Evolutionary conservation across 163 green algal genomes (phyloP).

Genomic region (Scenedesmus sp.): DNA sequence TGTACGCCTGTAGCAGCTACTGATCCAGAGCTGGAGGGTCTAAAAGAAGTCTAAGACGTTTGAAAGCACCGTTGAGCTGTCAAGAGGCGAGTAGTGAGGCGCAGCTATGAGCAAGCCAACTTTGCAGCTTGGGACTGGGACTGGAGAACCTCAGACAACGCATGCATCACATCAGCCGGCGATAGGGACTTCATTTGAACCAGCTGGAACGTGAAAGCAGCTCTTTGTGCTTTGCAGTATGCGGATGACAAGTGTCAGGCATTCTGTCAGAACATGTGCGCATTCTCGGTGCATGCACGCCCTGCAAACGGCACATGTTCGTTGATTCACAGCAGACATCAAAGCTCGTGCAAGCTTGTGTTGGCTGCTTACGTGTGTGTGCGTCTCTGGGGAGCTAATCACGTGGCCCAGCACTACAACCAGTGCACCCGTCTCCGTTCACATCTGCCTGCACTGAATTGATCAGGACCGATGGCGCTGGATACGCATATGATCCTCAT

Average conservation of each 20-base stretch:
- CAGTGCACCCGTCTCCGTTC: not conserved
- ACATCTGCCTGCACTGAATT: not conserved
- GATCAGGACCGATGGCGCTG: not conserved
- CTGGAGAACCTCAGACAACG: not conserved
- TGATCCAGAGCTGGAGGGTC: not conserved
- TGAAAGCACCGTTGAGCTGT: not conserved
- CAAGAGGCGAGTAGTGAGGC: not conserved
- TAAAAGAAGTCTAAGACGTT: not conserved
- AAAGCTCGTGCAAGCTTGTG: not conserved
- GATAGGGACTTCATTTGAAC: no score
- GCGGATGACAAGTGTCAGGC: not conserved
- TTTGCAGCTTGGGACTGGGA: not conserved
- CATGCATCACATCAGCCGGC: not conserved
- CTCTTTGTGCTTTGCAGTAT: not conserved
- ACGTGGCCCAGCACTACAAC: not conserved
- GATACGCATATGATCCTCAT: constrained; percentile 11
- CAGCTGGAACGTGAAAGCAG: not conserved
- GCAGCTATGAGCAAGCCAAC: not conserved
- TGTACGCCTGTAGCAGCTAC: not conserved
- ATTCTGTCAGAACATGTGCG: not conserved
- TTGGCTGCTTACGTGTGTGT: not conserved
- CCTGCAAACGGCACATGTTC: not conserved
- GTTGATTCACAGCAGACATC: not conserved
- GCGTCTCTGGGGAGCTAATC: not conserved
- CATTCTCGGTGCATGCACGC: not conserved